Conservation (phyloP, 805 yeast genomes). For the Clavispora phyllophila region DNA sequence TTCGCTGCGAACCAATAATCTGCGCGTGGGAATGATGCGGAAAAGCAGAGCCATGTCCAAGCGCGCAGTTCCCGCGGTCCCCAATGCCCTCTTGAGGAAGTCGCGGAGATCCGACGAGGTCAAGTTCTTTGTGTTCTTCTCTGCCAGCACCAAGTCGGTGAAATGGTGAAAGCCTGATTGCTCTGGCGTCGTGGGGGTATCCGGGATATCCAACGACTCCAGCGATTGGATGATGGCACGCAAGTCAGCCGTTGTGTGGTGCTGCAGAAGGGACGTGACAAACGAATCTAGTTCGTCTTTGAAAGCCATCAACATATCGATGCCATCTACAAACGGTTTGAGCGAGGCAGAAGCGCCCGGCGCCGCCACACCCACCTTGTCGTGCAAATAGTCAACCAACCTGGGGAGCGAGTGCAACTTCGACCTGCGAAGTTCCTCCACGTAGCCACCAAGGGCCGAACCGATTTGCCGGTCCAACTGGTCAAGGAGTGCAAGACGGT, state of each 20-base stretch:
- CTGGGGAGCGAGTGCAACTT: constrained; percentile 3
- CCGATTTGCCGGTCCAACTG: constrained; percentile 2
- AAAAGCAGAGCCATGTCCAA: constrained; percentile 5
- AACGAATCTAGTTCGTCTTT: constrained; percentile 2
- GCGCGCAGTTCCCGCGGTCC: neutral
- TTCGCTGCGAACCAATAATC: constrained; percentile 11
- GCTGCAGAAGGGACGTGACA: constrained; percentile 1
- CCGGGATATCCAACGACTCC: constrained; percentile 3
- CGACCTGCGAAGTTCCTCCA: constrained; percentile 3
- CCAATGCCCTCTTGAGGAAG: constrained; percentile 2
- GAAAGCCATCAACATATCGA: constrained; percentile 5
- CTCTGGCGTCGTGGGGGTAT: constrained; percentile 10
- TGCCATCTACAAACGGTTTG: constrained; percentile 2
- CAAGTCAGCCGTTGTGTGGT: constrained; percentile 8
- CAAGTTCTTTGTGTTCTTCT: constrained; percentile 10
- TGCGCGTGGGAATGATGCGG: constrained; percentile 11
- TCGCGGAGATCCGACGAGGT: constrained; percentile 11
- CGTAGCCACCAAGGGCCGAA: neutral
- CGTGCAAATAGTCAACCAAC: constrained; percentile 2
- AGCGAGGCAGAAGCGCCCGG: constrained; percentile 1
- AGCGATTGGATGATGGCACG: constrained; percentile 3
- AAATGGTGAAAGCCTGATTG: constrained; percentile 7
- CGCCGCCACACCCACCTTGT: neutral
- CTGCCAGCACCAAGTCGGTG: constrained; percentile 5
- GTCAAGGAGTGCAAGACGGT: constrained; percentile 3